A percentile compares a stretch with the other conserved stretches of the same genome.
These are phyloP conservation scores for Wolfiporia cocos DNA, from an alignment of 1,284 basidiomycete species.

Conservation along the genomic window DNA sequence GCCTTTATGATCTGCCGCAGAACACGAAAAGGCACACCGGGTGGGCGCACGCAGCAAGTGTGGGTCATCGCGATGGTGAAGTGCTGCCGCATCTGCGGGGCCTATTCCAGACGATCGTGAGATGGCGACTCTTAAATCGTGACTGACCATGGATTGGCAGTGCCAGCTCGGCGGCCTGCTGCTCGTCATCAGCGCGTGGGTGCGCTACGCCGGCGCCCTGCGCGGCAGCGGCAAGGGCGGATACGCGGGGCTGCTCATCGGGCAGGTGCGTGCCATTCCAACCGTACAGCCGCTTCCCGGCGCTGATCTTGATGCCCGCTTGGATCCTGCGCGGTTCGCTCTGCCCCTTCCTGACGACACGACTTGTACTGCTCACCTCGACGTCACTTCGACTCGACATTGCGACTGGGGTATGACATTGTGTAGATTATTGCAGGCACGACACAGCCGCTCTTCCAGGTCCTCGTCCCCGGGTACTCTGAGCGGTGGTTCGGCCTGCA, in stretches of 20 bases:
- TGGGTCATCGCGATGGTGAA: conserved; percentile 1
- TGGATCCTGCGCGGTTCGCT: neutral
- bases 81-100: conserved; percentile 43
- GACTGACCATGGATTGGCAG: neutral
- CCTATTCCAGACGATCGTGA: conserved; percentile 63
- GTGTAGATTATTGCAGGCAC: conserved; percentile 46
- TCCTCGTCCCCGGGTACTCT: conserved; percentile 63
- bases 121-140: neutral
- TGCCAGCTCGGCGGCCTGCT: conserved; percentile 5
- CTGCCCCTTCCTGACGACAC: too few relatives aligned
- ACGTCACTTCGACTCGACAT: neutral
- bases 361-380: too few relatives aligned
- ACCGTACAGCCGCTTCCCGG: neutral
- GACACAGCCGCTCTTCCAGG: conserved; percentile 63
- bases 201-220: conserved; percentile 60
- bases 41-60: too few relatives aligned
- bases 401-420: neutral
- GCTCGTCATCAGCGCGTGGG: conserved; percentile 46
- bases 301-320: neutral
- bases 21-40: too few relatives aligned
- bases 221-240: conserved; percentile 41
- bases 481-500: conserved; percentile 73
- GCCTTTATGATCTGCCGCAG: too few relatives aligned
- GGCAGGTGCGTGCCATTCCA: conserved; percentile 44
- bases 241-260: conserved; percentile 61